phyloP scores from a whole-genome alignment of 2,329 filamentous ascomycete genomes.

The Sporothrix brasiliensis region DNA sequence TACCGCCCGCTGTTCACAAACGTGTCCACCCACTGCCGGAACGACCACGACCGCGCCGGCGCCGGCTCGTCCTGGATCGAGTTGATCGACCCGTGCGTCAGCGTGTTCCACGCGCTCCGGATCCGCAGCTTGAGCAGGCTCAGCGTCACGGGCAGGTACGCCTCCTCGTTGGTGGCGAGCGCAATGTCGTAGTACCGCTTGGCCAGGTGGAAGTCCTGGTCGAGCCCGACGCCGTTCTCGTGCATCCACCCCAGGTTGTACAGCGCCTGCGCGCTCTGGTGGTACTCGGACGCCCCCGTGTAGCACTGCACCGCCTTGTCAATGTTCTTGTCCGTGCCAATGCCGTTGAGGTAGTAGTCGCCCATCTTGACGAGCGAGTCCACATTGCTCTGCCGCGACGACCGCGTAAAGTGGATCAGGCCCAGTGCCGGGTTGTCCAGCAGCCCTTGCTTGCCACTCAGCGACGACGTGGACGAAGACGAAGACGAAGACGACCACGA shows the following conservation, averaged over 20 bases:
- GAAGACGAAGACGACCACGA: background rate
- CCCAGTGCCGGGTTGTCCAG: conserved; percentile 64
- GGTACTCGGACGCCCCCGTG: conserved; percentile 84
- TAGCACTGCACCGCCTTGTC: conserved; percentile 94
- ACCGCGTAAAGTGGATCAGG: conserved; percentile 92
- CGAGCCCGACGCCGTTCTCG: conserved; percentile 89
- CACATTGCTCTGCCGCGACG: conserved; percentile 87
- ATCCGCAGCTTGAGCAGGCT: conserved; percentile 82
- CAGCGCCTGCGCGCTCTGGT: conserved; percentile 89
- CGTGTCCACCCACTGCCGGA: conserved; percentile 83
- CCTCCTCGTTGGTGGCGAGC: conserved; percentile 86
- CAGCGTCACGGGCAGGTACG: conserved; percentile 88
- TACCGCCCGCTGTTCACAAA: conserved; percentile 71
- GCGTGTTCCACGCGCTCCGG: conserved; percentile 90
- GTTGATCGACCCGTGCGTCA: conserved; percentile 88
- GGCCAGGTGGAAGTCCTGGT: conserved; percentile 94
- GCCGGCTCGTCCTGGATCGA: conserved; percentile 87
- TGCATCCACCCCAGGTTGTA: conserved; percentile 99
- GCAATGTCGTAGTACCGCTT: conserved; percentile 96
- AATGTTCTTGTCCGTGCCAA: conserved; percentile 70
- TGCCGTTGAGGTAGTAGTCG: conserved; percentile 88
- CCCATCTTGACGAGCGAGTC: conserved; percentile 98
- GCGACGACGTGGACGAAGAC: background rate
- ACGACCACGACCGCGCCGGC: conserved; percentile 71
- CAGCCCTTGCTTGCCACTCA: conserved; percentile 39